Conservation (phyloP, 768 basidiomycete genomes). For the Chalciporus chontae region DNA sequence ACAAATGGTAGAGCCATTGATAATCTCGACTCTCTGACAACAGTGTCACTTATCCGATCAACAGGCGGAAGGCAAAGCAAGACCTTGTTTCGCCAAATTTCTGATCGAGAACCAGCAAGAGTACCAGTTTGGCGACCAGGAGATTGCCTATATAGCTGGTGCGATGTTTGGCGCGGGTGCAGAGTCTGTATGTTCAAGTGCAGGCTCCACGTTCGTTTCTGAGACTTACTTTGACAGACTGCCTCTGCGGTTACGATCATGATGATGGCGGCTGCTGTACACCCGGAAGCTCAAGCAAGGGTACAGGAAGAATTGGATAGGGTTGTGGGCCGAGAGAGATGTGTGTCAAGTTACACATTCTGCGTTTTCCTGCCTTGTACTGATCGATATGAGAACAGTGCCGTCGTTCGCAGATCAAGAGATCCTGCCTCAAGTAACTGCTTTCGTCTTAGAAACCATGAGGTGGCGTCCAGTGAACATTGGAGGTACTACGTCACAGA, state of each 20-base stretch:
- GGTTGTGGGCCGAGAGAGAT: slow-evolving; percentile 41
- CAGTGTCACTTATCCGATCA: background rate
- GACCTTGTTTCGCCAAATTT: slow-evolving; percentile 34
- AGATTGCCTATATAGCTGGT: slow-evolving; percentile 38
- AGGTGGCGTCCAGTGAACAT: slow-evolving; percentile 36
- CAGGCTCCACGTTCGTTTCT: background rate
- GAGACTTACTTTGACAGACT: slow-evolving; percentile 19
- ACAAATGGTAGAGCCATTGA: slow-evolving; percentile 23
- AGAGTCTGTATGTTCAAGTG: slow-evolving; percentile 33
- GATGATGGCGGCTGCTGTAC: slow-evolving; percentile 52
- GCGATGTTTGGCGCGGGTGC: slow-evolving; percentile 42
- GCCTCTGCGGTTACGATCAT: slow-evolving; percentile 48
- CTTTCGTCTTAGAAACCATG: slow-evolving; percentile 35
- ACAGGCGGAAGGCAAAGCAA: slow-evolving; percentile 25
- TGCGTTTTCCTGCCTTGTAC: too few relatives aligned
- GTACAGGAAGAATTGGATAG: slow-evolving; percentile 53
- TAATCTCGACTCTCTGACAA: too few relatives aligned
- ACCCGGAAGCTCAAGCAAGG: slow-evolving; percentile 44
- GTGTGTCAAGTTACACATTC: slow-evolving; percentile 2
- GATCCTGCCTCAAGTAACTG: slow-evolving; percentile 32
- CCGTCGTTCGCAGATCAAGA: slow-evolving; percentile 36
- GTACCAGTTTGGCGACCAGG: slow-evolving; percentile 31
- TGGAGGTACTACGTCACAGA: slow-evolving; percentile 19
- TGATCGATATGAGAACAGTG: slow-evolving; percentile 1
- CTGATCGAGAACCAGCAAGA: slow-evolving; percentile 36